A percentile compares a stretch with the other conserved stretches of the same genome.
Evolutionary conservation across 345 rosid genomes (phyloP).

Genomic region (Citrus reticulata): DNA sequence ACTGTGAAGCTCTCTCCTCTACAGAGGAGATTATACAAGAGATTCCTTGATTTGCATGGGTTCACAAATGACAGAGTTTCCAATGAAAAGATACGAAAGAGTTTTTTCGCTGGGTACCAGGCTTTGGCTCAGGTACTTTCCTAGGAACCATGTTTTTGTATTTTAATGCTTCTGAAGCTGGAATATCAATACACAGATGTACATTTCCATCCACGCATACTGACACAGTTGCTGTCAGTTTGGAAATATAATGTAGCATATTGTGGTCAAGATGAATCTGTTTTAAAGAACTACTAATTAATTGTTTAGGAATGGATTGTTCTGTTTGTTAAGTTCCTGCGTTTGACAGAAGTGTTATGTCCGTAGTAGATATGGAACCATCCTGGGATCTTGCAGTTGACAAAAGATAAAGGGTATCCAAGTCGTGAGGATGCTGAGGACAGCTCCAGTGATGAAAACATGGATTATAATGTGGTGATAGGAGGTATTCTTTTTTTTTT

Average conservation of each 20-base stretch:
- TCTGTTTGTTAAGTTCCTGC: background rate
- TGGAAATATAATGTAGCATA: background rate
- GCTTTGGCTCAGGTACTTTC: slow-evolving; percentile 91
- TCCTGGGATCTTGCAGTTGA: slow-evolving; percentile 96
- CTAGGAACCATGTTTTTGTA: background rate
- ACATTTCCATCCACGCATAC: background rate
- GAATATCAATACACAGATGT: background rate
- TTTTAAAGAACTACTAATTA: background rate
- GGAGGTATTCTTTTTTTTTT: slow-evolving; percentile 55
- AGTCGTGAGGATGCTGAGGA: slow-evolving; percentile 81
- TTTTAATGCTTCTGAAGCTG: background rate
- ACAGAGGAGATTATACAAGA: slow-evolving; percentile 88
- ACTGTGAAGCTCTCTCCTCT: slow-evolving; percentile 93
- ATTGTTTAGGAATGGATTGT: background rate
- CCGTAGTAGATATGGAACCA: slow-evolving; percentile 90
- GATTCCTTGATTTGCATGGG: slow-evolving; percentile 89
- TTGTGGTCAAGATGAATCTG: background rate
- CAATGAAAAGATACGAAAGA: slow-evolving; percentile 70
- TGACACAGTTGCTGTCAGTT: background rate
- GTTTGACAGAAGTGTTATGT: slow-evolving; percentile 16
- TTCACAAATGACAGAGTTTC: slow-evolving; percentile 55
- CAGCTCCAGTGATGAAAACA: slow-evolving; percentile 93
- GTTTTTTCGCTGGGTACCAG: slow-evolving; percentile 98
- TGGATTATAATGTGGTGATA: slow-evolving; percentile 57
- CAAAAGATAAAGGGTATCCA: slow-evolving; percentile 57